Conservation (phyloP, 257 asterid species). For the Coffea canephora region DNA sequence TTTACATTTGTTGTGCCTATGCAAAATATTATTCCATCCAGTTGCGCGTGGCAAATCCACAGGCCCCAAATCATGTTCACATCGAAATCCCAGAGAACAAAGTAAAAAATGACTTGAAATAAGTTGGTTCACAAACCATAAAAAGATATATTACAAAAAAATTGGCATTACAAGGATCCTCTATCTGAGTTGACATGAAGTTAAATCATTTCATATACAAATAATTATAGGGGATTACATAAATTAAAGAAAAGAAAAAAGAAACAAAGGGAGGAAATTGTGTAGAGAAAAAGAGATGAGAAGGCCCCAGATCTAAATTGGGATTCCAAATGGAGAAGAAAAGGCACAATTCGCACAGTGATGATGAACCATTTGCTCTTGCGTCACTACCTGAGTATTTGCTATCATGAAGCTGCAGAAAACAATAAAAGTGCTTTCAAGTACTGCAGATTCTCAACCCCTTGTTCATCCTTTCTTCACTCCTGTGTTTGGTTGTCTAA, state of each 20-base stretch:
- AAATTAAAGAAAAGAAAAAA: neutral
- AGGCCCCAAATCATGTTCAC: too few species aligned
- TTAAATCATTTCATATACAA: slow-evolving; percentile 29
- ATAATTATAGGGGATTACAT: neutral
- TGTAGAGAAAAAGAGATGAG: slow-evolving; percentile 1
- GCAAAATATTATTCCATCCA: too few species aligned
- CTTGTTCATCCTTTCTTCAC: slow-evolving; percentile 23
- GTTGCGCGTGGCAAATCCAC: too few species aligned
- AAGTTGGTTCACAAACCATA: neutral
- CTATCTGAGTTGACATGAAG: slow-evolving; percentile 8
- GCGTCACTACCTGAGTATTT: neutral
- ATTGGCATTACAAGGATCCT: neutral
- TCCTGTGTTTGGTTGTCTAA: slow-evolving; percentile 31
- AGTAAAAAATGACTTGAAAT: too few species aligned
- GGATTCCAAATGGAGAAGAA: neutral
- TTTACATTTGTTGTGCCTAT: too few species aligned
- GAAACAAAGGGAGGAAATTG: neutral
- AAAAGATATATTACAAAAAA: slow-evolving; percentile 10
- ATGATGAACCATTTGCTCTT: neutral
- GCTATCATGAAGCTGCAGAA: slow-evolving; percentile 40
- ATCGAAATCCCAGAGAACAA: too few species aligned
- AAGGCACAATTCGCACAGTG: neutral
- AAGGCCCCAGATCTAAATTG: neutral
- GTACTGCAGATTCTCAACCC: slow-evolving; percentile 29
- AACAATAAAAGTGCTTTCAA: slow-evolving; percentile 9